Conservation (phyloP, 2,329 filamentous ascomycete genomes). For the Penicillium vulpinum region DNA sequence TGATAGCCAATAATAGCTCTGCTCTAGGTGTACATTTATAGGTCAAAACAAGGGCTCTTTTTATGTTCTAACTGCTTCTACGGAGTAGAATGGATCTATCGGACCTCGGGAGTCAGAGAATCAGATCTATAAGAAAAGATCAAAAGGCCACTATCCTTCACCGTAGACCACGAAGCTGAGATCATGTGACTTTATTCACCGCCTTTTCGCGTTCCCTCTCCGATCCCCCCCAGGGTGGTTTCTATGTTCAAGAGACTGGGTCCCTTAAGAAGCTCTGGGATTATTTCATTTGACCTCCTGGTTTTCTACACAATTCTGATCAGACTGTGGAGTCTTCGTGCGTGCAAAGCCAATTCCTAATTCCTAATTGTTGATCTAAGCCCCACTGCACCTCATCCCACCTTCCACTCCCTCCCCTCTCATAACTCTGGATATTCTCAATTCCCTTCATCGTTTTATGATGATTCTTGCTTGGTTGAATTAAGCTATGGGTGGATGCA, state of each 20-base stretch:
- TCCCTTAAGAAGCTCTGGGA: slow-evolving; percentile 8
- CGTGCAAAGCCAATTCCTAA: slow-evolving; percentile 13
- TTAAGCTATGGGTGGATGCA: slow-evolving; percentile 38
- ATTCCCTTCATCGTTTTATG: slow-evolving; percentile 19
- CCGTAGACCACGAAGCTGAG: slow-evolving; percentile 22
- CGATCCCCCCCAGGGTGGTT: slow-evolving; percentile 15
- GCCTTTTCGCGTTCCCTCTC: slow-evolving; percentile 28
- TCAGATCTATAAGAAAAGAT: neutral
- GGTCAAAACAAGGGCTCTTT: neutral
- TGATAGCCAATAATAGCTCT: neutral
- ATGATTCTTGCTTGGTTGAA: slow-evolving; percentile 30
- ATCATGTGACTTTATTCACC: slow-evolving; percentile 31
- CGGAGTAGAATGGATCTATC: no score
- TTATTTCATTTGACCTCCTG: slow-evolving; percentile 13
- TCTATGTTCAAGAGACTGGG: slow-evolving; percentile 13
- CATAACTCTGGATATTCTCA: slow-evolving; percentile 5
- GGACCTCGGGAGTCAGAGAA: neutral
- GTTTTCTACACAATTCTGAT: slow-evolving; percentile 1
- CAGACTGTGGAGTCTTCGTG: slow-evolving; percentile 16
- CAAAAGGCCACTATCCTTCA: slow-evolving; percentile 1
- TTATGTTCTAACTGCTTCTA: no score
- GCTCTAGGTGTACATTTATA: no score
- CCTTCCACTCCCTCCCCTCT: slow-evolving; percentile 19
- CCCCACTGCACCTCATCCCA: slow-evolving; percentile 29
- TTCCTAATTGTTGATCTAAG: slow-evolving; percentile 17